These are phyloP conservation scores for Candida corydali DNA, from an alignment of 805 yeast genomes.

Conservation along the genomic window DNA sequence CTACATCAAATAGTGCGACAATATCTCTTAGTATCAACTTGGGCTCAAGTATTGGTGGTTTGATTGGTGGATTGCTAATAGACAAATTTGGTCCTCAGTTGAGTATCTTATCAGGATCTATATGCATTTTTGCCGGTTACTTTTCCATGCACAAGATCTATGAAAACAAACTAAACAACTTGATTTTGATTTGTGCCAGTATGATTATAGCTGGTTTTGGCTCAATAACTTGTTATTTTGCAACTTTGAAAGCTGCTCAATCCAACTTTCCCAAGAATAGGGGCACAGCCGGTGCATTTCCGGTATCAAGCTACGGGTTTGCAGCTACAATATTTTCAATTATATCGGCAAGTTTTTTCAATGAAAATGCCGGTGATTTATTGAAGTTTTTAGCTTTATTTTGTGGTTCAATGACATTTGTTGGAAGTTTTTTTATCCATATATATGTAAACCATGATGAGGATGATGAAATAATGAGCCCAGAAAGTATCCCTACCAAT, in stretches of 20 bases:
- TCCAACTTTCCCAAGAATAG: constrained; percentile 67
- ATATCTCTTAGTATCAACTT: constrained; percentile 58
- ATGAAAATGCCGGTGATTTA: constrained; percentile 50
- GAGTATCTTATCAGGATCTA: constrained; percentile 53
- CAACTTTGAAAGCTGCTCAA: constrained; percentile 52
- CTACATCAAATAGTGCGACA: constrained; percentile 59
- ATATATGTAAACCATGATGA: constrained; percentile 26
- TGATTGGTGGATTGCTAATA: constrained; percentile 66
- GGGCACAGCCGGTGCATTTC: constrained; percentile 67
- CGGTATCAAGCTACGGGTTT: constrained; percentile 66
- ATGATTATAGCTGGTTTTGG: constrained; percentile 61
- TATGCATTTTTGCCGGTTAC: constrained; percentile 53
- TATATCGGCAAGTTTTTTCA: constrained; percentile 50
- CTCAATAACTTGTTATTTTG: constrained; percentile 58
- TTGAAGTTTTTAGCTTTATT: constrained; percentile 51
- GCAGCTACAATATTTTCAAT: constrained; percentile 64
- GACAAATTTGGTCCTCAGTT: constrained; percentile 56
- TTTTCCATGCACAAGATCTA: constrained; percentile 47
- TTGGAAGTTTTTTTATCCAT: constrained; percentile 44
- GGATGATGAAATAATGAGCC: constrained; percentile 2
- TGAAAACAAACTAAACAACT: constrained; percentile 30
- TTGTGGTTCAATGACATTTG: constrained; percentile 45
- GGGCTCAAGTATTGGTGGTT: constrained; percentile 68
- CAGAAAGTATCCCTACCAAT: not conserved
- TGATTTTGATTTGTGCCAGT: constrained; percentile 43